Evolutionary conservation across 441 rosid genomes (phyloP), one percentile per base, ranked within the genome.

Genomic region (Capsella rubella): DNA sequence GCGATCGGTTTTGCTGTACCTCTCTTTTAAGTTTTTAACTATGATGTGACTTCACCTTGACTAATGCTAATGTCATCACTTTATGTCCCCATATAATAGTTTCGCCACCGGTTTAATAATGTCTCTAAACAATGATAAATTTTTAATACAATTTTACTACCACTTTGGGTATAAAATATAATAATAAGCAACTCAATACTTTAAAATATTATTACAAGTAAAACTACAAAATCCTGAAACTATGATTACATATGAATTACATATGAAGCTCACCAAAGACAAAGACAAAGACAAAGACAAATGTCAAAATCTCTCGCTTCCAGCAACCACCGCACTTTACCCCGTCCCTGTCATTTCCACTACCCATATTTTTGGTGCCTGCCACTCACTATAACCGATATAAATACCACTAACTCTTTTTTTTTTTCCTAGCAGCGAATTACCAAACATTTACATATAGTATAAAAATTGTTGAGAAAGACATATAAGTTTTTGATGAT

Each of bases 281-380:
- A 4, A 69, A 55, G 75, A 71, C 69, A 50, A 61, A 76, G 49
- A 15, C 39, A 4, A 69, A 55, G 75, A 71, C 79, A 69, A 37
- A 63, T 70, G 80, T 64, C 72, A 2, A 15, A 37, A 37, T 64
- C 67, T 64, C 40, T 29, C 56, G 52, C 53, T 63, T 21, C 61
- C 55, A 21, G 35, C 76, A 64, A 76, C 80, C 66, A 76, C 80
- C 76, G 72, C 80, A 71, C 80, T 76, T 21, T 37, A 51, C 53
- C 75, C 64, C 64, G 2, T 35, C 51, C 29, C 37, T 56, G 12
- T 69, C 29, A 12, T 60, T 62, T 16, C 55, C 80, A 76, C 76
- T 64, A 69, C 37, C 37, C 51, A 35, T 7, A 34, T 69, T 76
- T 63, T 62, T 21, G 58, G 37, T 47, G 56, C 18, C 60, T 47